Percentiles rank a stretch among this genome's conserved stretches.
phyloP scores from a whole-genome alignment of 495 filamentous ascomycete species.

The Trichoderma gamsii region DNA sequence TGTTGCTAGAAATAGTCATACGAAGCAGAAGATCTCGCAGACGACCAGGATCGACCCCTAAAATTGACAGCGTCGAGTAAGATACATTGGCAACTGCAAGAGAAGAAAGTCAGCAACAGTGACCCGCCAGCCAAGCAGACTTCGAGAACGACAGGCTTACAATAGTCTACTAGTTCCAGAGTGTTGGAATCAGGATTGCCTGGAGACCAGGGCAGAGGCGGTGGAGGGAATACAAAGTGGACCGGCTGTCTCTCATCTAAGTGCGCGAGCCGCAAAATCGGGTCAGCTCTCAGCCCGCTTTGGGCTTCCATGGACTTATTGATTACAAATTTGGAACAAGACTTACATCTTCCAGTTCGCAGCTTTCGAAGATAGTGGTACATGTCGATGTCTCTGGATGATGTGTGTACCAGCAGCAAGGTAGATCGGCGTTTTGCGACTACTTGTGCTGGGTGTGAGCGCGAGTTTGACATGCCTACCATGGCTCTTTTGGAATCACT shows the following conservation, averaged over 20 bases:
- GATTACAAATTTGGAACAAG: not conserved
- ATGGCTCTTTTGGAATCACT: conserved; percentile 19
- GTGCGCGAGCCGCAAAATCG: not conserved
- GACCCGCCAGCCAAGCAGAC: not conserved
- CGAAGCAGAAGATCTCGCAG: not conserved
- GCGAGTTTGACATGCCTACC: conserved; percentile 19
- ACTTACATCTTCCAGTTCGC: not conserved
- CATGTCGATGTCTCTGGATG: not conserved
- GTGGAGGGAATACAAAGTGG: conserved; percentile 18
- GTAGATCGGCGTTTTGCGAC: not conserved
- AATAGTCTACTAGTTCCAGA: conserved; percentile 23
- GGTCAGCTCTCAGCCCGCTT: not conserved
- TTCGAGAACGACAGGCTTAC: conserved; percentile 17
- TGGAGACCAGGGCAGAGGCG: conserved; percentile 22
- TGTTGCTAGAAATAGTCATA: not conserved
- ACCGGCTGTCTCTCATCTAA: not conserved
- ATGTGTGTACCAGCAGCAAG: not conserved
- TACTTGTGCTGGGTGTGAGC: conserved; percentile 18
- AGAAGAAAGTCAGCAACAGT: not conserved
- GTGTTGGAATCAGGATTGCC: conserved; percentile 19
- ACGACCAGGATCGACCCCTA: not conserved
- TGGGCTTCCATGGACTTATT: not conserved
- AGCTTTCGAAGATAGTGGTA: not conserved
- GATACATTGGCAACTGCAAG: not conserved
- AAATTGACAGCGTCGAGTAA: not conserved